phyloP scores from a whole-genome alignment of 2,329 filamentous ascomycete species.

The Leptodontidium sp. region DNA sequence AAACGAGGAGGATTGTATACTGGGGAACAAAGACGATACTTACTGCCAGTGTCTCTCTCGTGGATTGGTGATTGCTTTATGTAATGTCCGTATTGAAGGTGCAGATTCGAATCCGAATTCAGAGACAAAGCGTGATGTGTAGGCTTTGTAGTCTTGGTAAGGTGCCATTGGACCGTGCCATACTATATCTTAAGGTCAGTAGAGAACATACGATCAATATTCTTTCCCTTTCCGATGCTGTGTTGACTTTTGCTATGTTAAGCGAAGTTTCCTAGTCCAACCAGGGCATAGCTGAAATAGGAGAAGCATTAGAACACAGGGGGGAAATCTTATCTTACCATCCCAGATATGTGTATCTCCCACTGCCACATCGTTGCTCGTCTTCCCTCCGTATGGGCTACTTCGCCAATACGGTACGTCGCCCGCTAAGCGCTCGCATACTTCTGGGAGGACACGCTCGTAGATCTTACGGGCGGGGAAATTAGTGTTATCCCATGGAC shows the following conservation, averaged over 20 bases:
- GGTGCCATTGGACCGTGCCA: slow-evolving; percentile 63
- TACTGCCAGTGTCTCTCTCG: slow-evolving; percentile 54
- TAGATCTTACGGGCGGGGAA: slow-evolving; percentile 44
- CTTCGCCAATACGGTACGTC: slow-evolving; percentile 81
- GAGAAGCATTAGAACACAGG: background rate
- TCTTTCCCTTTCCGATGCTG: background rate
- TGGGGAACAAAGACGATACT: background rate
- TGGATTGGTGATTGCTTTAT: slow-evolving; percentile 58
- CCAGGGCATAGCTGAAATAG: too few relatives aligned
- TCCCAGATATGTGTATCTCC: slow-evolving; percentile 66
- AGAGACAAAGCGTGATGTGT: slow-evolving; percentile 61
- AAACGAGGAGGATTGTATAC: too few relatives aligned
- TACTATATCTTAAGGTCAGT: slow-evolving; percentile 44
- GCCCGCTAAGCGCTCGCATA: slow-evolving; percentile 72
- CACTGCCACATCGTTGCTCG: slow-evolving; percentile 63
- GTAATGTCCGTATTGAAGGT: slow-evolving; percentile 53
- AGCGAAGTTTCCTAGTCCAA: background rate
- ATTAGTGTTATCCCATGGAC: slow-evolving; percentile 41
- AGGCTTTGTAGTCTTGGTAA: slow-evolving; percentile 57
- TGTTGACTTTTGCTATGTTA: background rate
- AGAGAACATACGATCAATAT: background rate
- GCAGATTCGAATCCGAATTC: slow-evolving; percentile 64
- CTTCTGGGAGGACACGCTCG: slow-evolving; percentile 75
- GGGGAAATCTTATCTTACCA: slow-evolving; percentile 44
- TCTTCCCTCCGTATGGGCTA: slow-evolving; percentile 81